These are phyloP conservation scores for Lichina pygmaea DNA, from an alignment of 495 filamentous ascomycete species.

Conservation along the genomic window DNA sequence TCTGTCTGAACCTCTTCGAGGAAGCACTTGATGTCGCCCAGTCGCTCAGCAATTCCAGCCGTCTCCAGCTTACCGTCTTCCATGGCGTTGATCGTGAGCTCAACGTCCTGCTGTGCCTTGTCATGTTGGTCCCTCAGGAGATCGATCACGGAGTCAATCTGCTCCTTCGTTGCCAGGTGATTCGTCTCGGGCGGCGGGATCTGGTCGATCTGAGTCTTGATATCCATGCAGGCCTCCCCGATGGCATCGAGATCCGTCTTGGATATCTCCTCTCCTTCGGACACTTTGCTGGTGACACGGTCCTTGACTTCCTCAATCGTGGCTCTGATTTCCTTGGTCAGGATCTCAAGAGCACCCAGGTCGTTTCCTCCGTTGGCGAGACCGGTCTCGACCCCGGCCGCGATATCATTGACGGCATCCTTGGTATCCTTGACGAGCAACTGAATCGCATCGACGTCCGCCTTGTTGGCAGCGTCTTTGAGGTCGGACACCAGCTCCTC, in stretches of 20 bases:
- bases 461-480: constrained; percentile 34
- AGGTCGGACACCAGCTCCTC: constrained; percentile 42
- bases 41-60: constrained; percentile 26
- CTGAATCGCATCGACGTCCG: constrained; percentile 53
- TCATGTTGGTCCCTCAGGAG: constrained; percentile 29
- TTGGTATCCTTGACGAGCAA: constrained; percentile 40
- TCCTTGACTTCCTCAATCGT: constrained; percentile 2
- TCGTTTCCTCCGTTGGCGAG: constrained; percentile 43
- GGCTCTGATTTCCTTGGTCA: constrained; percentile 40
- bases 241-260: constrained; percentile 4
- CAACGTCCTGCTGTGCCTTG: constrained; percentile 37
- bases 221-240: constrained; percentile 1
- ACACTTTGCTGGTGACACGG: background rate
- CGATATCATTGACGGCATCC: constrained; percentile 33
- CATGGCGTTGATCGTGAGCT: constrained; percentile 48
- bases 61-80: constrained; percentile 49
- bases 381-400: constrained; percentile 27
- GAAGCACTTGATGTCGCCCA: constrained; percentile 27
- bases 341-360: constrained; percentile 39
- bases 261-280: background rate
- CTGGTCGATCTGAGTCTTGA: background rate
- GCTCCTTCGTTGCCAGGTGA: constrained; percentile 1
- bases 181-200: constrained; percentile 1
- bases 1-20: constrained; percentile 37
- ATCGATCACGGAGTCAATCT: background rate